phyloP scores from a whole-genome alignment of 129 eudicot species.

The Rutidosis leptorrhynchoides region DNA sequence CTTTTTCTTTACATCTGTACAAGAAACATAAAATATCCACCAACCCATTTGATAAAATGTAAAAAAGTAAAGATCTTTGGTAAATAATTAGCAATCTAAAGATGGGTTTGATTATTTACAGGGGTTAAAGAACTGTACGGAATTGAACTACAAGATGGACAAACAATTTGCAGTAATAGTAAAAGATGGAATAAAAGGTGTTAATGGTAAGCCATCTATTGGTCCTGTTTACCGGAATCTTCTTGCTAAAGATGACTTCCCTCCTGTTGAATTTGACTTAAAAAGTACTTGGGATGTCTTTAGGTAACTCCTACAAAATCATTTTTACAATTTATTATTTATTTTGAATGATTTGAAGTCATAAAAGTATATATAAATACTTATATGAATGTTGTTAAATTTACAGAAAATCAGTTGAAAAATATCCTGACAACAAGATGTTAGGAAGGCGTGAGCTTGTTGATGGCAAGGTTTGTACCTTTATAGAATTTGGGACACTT shows the following conservation, averaged over 20 bases:
- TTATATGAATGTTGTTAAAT: neutral
- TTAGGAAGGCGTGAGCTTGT: conserved; percentile 79
- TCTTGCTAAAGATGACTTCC: conserved; percentile 63
- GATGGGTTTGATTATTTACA: neutral
- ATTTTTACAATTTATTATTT: neutral
- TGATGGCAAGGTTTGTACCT: conserved; percentile 54
- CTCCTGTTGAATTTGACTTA: conserved; percentile 53
- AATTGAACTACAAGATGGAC: conserved; percentile 27
- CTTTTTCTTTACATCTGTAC: neutral
- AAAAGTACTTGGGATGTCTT: conserved; percentile 78
- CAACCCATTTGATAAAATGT: conserved; percentile 12
- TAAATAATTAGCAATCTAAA: neutral
- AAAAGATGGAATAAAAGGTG: conserved; percentile 67
- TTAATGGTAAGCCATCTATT: conserved; percentile 65
- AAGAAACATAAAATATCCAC: neutral
- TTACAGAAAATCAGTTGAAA: conserved; percentile 45
- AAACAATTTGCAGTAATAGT: conserved; percentile 68
- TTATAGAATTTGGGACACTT: neutral
- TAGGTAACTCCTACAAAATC: conserved; percentile 39
- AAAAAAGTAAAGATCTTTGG: neutral
- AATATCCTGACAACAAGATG: conserved; percentile 68
- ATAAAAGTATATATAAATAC: neutral
- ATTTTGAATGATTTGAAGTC: neutral
- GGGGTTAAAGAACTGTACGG: conserved; percentile 17
- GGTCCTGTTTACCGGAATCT: conserved; percentile 80